Conservation (phyloP, 257 asterid species). For the Jaltomata sinuosa region DNA sequence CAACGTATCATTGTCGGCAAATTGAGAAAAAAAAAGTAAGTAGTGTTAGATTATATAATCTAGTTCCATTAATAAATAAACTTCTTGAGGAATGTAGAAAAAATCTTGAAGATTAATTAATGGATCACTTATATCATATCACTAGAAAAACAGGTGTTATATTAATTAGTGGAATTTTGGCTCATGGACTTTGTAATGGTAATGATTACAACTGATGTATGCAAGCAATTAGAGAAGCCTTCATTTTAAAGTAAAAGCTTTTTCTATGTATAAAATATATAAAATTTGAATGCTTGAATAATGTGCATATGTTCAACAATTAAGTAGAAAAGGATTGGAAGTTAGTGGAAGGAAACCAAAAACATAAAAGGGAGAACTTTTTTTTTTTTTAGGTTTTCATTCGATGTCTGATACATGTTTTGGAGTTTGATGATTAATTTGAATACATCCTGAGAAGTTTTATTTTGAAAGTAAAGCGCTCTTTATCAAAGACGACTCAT, state of each 20-base stretch:
- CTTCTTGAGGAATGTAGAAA: neutral
- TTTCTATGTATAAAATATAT: neutral
- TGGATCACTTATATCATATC: neutral
- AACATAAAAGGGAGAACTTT: no score
- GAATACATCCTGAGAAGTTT: neutral
- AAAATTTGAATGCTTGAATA: neutral
- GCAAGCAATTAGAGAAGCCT: neutral
- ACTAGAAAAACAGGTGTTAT: neutral
- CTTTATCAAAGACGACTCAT: no score
- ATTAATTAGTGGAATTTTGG: neutral
- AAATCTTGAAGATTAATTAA: neutral
- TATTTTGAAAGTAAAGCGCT: neutral
- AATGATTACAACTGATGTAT: neutral
- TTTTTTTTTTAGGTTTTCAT: neutral
- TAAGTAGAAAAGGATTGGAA: neutral
- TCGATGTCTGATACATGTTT: no score
- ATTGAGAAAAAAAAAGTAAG: neutral
- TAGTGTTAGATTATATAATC: neutral
- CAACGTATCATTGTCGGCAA: neutral
- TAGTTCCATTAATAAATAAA: neutral
- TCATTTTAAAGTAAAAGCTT: neutral
- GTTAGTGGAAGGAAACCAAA: neutral
- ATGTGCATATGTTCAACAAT: neutral
- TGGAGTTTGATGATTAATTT: neutral
- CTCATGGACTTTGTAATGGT: neutral